phyloP scores from a whole-genome alignment of 495 filamentous ascomycete species.

The Gamarada debralockiae region DNA sequence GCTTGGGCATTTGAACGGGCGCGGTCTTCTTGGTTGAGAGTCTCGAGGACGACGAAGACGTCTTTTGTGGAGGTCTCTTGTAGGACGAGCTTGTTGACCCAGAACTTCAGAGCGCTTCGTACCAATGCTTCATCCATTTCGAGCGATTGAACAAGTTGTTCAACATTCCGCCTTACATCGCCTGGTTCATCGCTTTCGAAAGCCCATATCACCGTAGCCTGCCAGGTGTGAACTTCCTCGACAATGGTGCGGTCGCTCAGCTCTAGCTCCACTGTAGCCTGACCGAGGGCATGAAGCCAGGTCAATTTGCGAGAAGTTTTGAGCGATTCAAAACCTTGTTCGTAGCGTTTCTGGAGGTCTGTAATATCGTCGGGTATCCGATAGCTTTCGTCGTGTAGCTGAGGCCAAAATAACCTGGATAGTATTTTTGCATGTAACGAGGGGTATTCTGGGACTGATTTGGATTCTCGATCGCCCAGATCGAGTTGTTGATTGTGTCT shows the following conservation, averaged over 20 bases:
- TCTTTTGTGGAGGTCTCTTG: constrained; percentile 47
- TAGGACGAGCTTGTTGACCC: constrained; percentile 77
- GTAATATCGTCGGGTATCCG: constrained; percentile 60
- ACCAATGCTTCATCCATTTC: constrained; percentile 76
- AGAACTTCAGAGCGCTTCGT: constrained; percentile 76
- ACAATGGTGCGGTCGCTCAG: constrained; percentile 71
- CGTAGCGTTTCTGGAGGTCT: constrained; percentile 64
- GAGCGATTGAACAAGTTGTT: constrained; percentile 59
- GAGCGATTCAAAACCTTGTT: constrained; percentile 68
- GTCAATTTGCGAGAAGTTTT: constrained; percentile 81
- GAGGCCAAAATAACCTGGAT: constrained; percentile 92
- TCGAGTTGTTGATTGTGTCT: constrained; percentile 35
- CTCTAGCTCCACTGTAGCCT: constrained; percentile 76
- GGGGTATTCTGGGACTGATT: constrained; percentile 22
- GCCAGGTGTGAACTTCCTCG: constrained; percentile 76
- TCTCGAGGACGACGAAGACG: constrained; percentile 62
- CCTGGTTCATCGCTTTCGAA: constrained; percentile 55
- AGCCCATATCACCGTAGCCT: constrained; percentile 85
- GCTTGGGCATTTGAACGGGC: constrained; percentile 28
- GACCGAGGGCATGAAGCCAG: constrained; percentile 80
- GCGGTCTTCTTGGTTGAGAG: constrained; percentile 47
- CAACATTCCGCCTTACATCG: constrained; percentile 39
- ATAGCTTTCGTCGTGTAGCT: constrained; percentile 74
- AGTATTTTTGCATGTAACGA: constrained; percentile 77
- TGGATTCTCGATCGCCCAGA: constrained; percentile 21